These are phyloP conservation scores for Schizosaccharomyces pombe DNA, from an alignment of 805 yeast species.

Conservation along the genomic window DNA sequence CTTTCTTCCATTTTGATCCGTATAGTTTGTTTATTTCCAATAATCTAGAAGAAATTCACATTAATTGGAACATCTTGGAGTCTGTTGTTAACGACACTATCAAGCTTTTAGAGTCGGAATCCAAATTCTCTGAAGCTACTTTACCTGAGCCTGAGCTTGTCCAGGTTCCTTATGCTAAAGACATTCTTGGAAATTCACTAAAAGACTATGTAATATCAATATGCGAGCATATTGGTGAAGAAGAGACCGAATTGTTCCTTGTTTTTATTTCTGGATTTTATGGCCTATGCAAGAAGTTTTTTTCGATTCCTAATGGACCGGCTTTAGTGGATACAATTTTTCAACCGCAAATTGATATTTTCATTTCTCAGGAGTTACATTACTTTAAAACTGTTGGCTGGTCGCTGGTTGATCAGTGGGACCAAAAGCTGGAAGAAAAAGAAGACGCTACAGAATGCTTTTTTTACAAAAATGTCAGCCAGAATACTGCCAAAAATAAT, in stretches of 20 bases:
- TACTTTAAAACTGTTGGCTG: not conserved
- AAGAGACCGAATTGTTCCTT: slow-evolving; percentile 1
- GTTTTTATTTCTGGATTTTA: slow-evolving; percentile 5
- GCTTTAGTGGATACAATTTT: not conserved
- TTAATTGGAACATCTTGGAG: not conserved
- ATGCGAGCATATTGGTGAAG: not conserved
- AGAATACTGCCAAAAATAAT: slow-evolving; percentile 24
- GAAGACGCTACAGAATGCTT: slow-evolving; percentile 27
- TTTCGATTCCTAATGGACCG: not conserved
- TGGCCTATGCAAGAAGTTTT: slow-evolving; percentile 5
- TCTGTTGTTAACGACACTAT: not conserved
- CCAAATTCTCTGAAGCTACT: not conserved
- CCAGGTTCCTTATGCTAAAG: not conserved
- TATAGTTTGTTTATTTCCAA: not conserved
- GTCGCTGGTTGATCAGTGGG: not conserved
- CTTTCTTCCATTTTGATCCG: slow-evolving; percentile 4
- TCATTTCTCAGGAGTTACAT: slow-evolving; percentile 3
- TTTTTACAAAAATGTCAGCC: slow-evolving; percentile 25
- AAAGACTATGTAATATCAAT: not conserved
- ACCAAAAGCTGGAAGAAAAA: slow-evolving; percentile 17
- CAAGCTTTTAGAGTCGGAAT: not conserved
- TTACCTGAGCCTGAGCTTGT: not conserved
- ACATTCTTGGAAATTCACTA: not conserved
- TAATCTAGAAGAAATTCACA: not conserved
- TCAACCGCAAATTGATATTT: not conserved